Conservation (phyloP, 2,329 filamentous ascomycete species). For the Macrophomina pseudophaseolina region DNA sequence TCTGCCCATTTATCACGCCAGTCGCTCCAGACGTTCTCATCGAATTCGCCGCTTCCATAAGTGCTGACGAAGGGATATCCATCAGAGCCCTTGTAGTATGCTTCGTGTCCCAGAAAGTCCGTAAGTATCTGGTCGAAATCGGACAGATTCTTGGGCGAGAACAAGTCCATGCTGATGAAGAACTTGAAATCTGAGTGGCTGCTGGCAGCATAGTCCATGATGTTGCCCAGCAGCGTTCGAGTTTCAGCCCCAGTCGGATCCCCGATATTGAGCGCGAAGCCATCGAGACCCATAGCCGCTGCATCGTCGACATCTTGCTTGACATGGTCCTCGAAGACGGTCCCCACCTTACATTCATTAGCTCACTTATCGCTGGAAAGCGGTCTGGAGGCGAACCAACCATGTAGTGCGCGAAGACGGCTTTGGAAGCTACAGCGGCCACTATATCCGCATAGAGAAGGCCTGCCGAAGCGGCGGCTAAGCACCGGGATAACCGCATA, state of each 20-base stretch:
- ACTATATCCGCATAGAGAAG: not conserved
- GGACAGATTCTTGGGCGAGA: not conserved
- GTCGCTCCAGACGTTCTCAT: not conserved
- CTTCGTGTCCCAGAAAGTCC: constrained; percentile 6
- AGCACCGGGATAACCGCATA: not conserved
- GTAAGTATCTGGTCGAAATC: constrained; percentile 8
- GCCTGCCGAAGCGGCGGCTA: not conserved
- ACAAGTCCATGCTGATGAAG: constrained; percentile 13
- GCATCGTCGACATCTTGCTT: constrained; percentile 9
- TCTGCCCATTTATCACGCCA: not conserved
- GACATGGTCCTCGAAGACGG: not conserved
- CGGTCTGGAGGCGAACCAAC: not conserved
- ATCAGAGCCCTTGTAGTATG: not conserved
- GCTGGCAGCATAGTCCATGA: not conserved
- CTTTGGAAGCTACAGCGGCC: not conserved
- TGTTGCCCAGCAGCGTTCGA: not conserved
- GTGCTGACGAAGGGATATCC: constrained; percentile 9
- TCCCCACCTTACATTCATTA: not conserved
- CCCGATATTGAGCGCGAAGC: constrained; percentile 13
- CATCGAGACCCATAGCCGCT: not conserved
- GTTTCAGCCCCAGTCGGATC: not conserved
- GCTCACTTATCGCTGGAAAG: not conserved
- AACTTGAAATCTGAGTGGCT: not conserved
- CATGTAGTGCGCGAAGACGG: constrained; percentile 17
- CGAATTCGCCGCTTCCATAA: not conserved